These are phyloP conservation scores for Volvox reticuliferus DNA, from an alignment of 139 green algal species.

Conservation along the genomic window DNA sequence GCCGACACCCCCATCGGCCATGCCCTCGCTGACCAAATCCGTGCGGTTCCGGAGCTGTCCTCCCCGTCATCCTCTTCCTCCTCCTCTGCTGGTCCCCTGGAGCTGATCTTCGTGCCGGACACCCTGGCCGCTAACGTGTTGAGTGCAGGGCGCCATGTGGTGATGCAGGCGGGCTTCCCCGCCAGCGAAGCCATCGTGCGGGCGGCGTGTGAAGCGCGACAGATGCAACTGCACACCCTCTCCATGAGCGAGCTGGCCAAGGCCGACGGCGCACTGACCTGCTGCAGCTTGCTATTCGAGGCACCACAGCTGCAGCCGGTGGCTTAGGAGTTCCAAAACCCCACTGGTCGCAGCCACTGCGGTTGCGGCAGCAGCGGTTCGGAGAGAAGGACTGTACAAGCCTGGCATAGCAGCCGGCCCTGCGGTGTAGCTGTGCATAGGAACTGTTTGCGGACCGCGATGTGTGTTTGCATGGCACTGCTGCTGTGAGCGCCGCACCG, in stretches of 20 bases:
- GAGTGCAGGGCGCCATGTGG: constrained; percentile 29
- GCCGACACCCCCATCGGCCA: constrained; percentile 28
- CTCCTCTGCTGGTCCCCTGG: not conserved
- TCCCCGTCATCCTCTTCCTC: not conserved
- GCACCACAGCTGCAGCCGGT: not conserved
- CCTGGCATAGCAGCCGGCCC: no score
- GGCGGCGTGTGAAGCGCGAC: not conserved
- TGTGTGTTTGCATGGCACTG: no score
- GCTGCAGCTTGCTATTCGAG: constrained; percentile 58
- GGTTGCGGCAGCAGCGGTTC: no score
- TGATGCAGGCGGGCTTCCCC: constrained; percentile 50
- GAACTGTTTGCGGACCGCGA: no score
- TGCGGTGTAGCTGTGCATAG: no score
- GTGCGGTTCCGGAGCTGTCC: not conserved
- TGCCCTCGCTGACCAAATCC: constrained; percentile 19
- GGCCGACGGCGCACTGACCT: constrained; percentile 62
- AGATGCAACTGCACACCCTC: constrained; percentile 44
- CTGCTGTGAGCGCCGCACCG: no score
- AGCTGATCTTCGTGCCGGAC: constrained; percentile 39
- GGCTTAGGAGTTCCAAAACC: no score
- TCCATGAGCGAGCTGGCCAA: constrained; percentile 58
- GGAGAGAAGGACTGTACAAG: no score
- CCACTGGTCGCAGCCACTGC: no score
- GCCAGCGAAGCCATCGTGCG: constrained; percentile 46
- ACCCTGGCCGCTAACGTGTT: constrained; percentile 48